Evolutionary conservation across 805 yeast genomes (phyloP).

Genomic region (Schwanniomyces yamadae): DNA sequence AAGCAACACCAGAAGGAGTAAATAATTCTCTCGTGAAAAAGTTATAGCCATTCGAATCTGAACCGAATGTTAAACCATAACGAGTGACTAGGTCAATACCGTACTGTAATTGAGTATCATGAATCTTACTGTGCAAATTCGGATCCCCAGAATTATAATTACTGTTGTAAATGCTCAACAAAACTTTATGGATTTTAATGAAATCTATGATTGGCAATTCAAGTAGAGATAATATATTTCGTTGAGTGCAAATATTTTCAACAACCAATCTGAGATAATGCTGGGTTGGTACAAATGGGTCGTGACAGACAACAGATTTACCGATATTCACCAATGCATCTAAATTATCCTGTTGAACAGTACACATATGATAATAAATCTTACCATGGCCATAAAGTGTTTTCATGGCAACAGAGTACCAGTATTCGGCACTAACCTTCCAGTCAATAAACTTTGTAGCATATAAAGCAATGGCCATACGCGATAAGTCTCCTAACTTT

Average conservation of each 20-base stretch:
- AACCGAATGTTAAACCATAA: slow-evolving; percentile 65
- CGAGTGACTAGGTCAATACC: slow-evolving; percentile 62
- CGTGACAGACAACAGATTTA: slow-evolving; percentile 74
- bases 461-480: slow-evolving; percentile 86
- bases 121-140: slow-evolving; percentile 24
- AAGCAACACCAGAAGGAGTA: slow-evolving; percentile 30
- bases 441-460: slow-evolving; percentile 81
- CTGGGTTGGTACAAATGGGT: slow-evolving; percentile 80
- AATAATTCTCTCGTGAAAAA: slow-evolving; percentile 51
- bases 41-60: slow-evolving; percentile 61
- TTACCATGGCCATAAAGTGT: slow-evolving; percentile 82
- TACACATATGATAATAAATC: slow-evolving; percentile 82
- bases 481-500: slow-evolving; percentile 77
- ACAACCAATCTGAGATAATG: slow-evolving; percentile 76
- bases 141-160: slow-evolving; percentile 9
- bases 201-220: slow-evolving; percentile 62
- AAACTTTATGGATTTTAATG: slow-evolving; percentile 66
- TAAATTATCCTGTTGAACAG: slow-evolving; percentile 74
- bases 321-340: slow-evolving; percentile 81
- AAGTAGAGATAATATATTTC: slow-evolving; percentile 56
- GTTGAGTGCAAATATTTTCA: slow-evolving; percentile 70
- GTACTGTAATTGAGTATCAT: slow-evolving; percentile 48
- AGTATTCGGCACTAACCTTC: slow-evolving; percentile 78
- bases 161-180: slow-evolving; percentile 50
- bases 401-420: slow-evolving; percentile 76